Percentiles rank a stretch among this genome's conserved stretches.
phyloP scores from a whole-genome alignment of 495 filamentous ascomycete genomes.

The Echria macrotheca region DNA sequence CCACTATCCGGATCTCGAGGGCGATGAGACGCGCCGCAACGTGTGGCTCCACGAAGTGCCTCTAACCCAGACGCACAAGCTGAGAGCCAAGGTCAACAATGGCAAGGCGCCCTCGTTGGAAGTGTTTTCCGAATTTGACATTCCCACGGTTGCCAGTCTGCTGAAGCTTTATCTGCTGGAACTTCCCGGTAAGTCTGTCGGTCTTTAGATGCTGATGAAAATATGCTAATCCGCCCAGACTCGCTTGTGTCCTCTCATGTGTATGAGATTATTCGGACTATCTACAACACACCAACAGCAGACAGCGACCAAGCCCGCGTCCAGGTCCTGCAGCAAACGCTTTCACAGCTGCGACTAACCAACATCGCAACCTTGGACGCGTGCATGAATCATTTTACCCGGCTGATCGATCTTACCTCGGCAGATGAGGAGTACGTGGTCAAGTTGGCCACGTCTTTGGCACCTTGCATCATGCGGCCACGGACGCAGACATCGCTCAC shows the following conservation, averaged over 20 bases:
- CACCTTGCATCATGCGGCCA: slow-evolving; percentile 85
- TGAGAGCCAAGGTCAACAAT: slow-evolving; percentile 78
- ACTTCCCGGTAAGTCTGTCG: slow-evolving; percentile 79
- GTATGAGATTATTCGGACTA: slow-evolving; percentile 97
- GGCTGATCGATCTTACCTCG: slow-evolving; percentile 92
- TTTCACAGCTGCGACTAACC: slow-evolving; percentile 88
- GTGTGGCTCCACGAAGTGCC: slow-evolving; percentile 96
- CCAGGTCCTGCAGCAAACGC: slow-evolving; percentile 89
- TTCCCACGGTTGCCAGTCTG: slow-evolving; percentile 87
- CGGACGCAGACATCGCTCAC: slow-evolving; percentile 80
- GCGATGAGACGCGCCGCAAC: slow-evolving; percentile 84
- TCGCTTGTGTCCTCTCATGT: slow-evolving; percentile 96
- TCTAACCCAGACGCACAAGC: slow-evolving; percentile 74
- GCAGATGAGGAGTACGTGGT: slow-evolving; percentile 84
- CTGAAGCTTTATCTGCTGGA: slow-evolving; percentile 95
- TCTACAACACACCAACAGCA: slow-evolving; percentile 80
- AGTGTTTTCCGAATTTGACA: slow-evolving; percentile 76
- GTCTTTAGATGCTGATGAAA: too few relatives aligned
- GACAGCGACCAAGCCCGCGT: slow-evolving; percentile 69
- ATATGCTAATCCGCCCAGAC: too few relatives aligned
- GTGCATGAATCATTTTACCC: slow-evolving; percentile 95
- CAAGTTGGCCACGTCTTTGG: slow-evolving; percentile 68
- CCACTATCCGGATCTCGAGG: slow-evolving; percentile 95
- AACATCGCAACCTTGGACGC: slow-evolving; percentile 99
- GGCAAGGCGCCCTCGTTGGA: slow-evolving; percentile 76